Conservation (phyloP, 352 stramenopile species). For the Phytopythium mirpurense region DNA sequence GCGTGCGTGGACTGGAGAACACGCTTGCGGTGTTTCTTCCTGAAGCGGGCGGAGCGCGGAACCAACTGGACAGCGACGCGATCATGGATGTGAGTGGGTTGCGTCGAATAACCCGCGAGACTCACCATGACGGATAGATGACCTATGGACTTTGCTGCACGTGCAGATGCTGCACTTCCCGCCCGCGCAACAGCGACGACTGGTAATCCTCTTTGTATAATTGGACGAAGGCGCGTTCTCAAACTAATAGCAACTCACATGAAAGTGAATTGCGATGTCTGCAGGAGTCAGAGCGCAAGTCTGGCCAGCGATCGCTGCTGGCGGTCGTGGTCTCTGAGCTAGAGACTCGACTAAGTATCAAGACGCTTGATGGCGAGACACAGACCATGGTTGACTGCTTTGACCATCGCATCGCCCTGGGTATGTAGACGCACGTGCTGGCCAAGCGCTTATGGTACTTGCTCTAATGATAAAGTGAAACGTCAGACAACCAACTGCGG, state of each 20-base stretch:
- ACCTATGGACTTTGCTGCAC: too few relatives aligned
- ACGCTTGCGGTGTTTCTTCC: conserved; percentile 63
- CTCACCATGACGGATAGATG: too few relatives aligned
- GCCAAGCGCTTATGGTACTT: background rate
- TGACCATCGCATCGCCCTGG: conserved; percentile 54
- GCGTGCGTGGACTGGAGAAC: conserved; percentile 43
- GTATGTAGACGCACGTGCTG: conserved; percentile 11
- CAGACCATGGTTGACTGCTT: conserved; percentile 64
- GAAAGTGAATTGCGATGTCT: background rate
- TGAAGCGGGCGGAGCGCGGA: conserved; percentile 46
- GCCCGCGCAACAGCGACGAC: background rate
- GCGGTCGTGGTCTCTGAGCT: conserved; percentile 40
- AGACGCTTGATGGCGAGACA: conserved; percentile 35
- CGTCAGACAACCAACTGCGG: conserved; percentile 57
- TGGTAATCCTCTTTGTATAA: background rate
- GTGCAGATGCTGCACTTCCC: background rate
- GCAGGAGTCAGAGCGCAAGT: conserved; percentile 17
- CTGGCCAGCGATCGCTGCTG: conserved; percentile 14
- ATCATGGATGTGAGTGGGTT: conserved; percentile 29
- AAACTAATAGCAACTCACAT: background rate
- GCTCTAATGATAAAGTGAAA: background rate
- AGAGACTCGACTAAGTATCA: conserved; percentile 20
- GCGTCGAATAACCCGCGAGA: too few relatives aligned
- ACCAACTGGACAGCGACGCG: conserved; percentile 34
- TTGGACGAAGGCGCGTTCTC: background rate